Conservation (phyloP, 2,329 filamentous ascomycete genomes). For the Nigrograna mackinnonii region DNA sequence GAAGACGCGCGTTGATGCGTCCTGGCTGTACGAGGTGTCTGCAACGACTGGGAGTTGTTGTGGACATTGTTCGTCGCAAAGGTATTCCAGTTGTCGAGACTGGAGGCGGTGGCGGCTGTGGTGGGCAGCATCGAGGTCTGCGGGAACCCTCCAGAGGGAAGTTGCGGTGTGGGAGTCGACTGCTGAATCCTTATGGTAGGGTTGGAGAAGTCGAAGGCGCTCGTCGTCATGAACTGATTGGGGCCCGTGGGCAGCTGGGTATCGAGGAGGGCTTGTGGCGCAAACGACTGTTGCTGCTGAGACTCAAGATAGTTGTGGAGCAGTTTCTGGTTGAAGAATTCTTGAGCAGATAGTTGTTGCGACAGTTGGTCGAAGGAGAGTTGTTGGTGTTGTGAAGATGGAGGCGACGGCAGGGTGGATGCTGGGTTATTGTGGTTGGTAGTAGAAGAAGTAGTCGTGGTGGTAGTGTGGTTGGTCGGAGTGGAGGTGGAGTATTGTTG, state of each 20-base stretch:
- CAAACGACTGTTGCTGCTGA: constrained; percentile 31
- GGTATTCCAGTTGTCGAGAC: constrained; percentile 34
- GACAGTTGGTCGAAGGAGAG: constrained; percentile 31
- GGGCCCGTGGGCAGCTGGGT: constrained; percentile 11
- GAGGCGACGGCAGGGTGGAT: constrained; percentile 23
- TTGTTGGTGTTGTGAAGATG: constrained; percentile 30
- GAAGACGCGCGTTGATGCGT: constrained; percentile 44
- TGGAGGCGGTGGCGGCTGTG: constrained; percentile 21
- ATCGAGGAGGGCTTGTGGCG: constrained; percentile 13
- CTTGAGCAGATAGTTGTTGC: constrained; percentile 27
- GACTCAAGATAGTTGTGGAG: constrained; percentile 42
- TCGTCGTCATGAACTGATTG: constrained; percentile 37
- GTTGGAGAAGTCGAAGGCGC: constrained; percentile 34
- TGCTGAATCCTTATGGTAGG: constrained; percentile 45
- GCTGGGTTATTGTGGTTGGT: no score
- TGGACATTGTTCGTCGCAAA: constrained; percentile 34
- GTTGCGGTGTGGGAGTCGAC: constrained; percentile 42
- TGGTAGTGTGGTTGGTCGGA: constrained; percentile 16
- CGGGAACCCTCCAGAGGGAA: constrained; percentile 22
- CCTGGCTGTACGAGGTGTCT: constrained; percentile 30
- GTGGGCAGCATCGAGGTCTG: constrained; percentile 35
- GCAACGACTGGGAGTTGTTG: constrained; percentile 29
- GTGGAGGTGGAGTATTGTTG: constrained; percentile 17
- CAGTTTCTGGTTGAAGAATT: constrained; percentile 32
- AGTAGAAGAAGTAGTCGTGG: constrained; percentile 15